These are phyloP conservation scores for Fraxinus albicans DNA, from an alignment of 305 asterid species.

Conservation along the genomic window DNA sequence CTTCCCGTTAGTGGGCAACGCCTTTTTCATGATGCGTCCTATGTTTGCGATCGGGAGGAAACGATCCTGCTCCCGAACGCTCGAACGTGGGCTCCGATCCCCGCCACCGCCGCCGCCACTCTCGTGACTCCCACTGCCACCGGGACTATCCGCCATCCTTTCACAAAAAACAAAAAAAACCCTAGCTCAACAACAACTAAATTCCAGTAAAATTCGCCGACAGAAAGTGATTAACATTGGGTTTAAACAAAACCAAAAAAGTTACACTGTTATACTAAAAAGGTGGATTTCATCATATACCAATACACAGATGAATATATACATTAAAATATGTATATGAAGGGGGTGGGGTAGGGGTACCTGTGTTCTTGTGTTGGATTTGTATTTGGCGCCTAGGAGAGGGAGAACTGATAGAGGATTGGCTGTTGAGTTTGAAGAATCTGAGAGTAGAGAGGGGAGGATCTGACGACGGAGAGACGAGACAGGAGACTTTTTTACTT, in stretches of 20 bases:
- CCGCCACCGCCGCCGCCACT: constrained; percentile 24
- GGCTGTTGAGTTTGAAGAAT: constrained; percentile 14
- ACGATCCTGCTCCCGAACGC: constrained; percentile 39
- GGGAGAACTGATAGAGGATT: constrained; percentile 13
- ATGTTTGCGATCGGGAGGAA: constrained; percentile 38
- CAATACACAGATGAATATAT: not conserved
- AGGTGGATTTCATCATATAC: not conserved
- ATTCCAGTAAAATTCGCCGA: not conserved
- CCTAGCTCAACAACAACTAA: not conserved
- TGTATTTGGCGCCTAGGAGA: constrained; percentile 27
- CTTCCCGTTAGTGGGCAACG: constrained; percentile 36
- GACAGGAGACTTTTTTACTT: not conserved
- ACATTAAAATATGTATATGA: not conserved
- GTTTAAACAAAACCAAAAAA: not conserved
- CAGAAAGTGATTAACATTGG: not conserved
- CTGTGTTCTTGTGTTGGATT: not conserved
- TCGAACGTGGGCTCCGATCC: constrained; percentile 38
- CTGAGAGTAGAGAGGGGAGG: constrained; percentile 16
- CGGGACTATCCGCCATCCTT: constrained; percentile 33
- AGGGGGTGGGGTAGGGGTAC: not conserved
- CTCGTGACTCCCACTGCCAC: constrained; percentile 28
- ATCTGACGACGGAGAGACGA: constrained; percentile 36
- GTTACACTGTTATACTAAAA: not conserved
- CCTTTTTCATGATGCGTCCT: constrained; percentile 37
- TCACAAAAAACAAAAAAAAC: constrained; percentile 6